Conservation (phyloP, 257 asterid species). For the Primulina eburnea region DNA sequence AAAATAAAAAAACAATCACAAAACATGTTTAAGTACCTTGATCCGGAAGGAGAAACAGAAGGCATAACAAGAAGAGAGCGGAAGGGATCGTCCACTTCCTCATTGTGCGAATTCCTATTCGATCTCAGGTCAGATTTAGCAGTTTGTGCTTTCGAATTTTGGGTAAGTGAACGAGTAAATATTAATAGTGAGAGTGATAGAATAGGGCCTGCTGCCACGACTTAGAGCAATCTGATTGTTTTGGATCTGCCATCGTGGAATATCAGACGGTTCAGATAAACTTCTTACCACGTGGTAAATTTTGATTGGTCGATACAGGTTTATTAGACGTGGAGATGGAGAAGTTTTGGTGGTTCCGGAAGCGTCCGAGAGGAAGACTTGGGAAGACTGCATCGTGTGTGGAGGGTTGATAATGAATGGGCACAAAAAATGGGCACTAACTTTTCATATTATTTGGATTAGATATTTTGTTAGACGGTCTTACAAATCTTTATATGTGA, state of each 20-base stretch:
- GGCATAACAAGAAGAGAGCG: constrained; percentile 60
- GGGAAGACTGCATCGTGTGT: no score
- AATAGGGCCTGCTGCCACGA: neutral
- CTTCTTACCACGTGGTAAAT: neutral
- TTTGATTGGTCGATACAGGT: neutral
- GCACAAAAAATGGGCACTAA: no score
- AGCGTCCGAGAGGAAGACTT: neutral
- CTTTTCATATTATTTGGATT: no score
- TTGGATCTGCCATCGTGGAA: neutral
- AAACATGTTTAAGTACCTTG: constrained; percentile 45
- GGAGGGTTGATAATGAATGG: no score
- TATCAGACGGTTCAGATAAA: neutral
- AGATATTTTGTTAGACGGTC: no score
- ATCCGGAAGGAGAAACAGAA: constrained; percentile 75
- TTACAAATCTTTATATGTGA: no score
- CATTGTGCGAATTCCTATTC: constrained; percentile 34
- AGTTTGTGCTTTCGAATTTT: no score
- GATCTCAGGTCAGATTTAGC: constrained; percentile 5
- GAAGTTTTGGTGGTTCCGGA: neutral
- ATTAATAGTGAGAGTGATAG: neutral
- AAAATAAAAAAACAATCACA: neutral
- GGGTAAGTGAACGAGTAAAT: neutral
- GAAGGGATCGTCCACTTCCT: constrained; percentile 84
- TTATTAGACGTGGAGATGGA: neutral
- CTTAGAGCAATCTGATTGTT: neutral